Evolutionary conservation across 2,329 filamentous ascomycete genomes (phyloP).

Genomic region (Penicillium nordicum): DNA sequence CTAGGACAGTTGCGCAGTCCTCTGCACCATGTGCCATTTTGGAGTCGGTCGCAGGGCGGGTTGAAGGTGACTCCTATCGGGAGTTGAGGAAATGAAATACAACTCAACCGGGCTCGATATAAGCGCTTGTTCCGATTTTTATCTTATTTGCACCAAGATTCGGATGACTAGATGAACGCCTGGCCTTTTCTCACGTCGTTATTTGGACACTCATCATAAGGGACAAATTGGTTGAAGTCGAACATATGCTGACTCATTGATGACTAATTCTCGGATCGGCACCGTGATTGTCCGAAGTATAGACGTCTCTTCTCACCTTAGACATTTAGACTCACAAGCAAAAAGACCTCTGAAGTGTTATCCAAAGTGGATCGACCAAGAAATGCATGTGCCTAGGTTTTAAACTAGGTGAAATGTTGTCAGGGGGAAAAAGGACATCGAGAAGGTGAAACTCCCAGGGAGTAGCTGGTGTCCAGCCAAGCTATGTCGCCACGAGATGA

Average conservation of each 20-base stretch:
- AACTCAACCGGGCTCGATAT: neutral
- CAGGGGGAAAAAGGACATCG: no score
- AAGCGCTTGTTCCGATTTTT: neutral
- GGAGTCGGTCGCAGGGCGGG: conserved; percentile 1
- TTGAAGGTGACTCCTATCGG: neutral
- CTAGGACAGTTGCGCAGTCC: conserved; percentile 61
- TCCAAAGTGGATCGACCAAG: no score
- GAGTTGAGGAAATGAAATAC: neutral
- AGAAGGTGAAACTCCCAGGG: no score
- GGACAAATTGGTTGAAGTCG: neutral
- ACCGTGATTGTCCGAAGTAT: neutral
- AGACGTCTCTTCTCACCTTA: neutral
- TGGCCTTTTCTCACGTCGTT: neutral
- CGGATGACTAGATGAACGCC: neutral
- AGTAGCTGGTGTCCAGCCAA: no score
- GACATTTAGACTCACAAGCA: neutral
- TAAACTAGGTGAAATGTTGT: no score
- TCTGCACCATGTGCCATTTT: conserved; percentile 51
- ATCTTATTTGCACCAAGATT: neutral
- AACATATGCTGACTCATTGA: neutral
- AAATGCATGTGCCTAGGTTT: no score
- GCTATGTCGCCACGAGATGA: no score
- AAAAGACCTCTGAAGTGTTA: no score
- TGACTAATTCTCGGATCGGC: neutral
- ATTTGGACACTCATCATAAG: neutral